A percentile compares a stretch with the other conserved stretches of the same genome.
phyloP scores from a whole-genome alignment of 805 yeast species.

The Wickerhamiella alocasiicola region DNA sequence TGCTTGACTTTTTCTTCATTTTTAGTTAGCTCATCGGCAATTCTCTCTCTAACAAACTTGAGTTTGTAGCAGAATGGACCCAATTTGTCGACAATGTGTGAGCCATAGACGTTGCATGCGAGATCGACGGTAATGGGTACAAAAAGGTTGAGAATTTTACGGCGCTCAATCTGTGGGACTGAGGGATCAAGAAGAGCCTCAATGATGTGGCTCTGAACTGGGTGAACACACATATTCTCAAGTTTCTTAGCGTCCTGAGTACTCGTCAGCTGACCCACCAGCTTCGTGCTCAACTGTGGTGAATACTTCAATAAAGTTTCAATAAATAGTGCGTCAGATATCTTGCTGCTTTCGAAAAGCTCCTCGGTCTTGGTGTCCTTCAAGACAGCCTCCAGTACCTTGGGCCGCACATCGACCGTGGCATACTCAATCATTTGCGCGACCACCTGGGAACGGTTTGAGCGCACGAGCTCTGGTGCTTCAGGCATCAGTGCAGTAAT shows the following conservation, averaged over 20 bases:
- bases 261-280: neutral
- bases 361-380: conserved; percentile 8
- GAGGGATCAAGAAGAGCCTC: conserved; percentile 46
- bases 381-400: conserved; percentile 11
- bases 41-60: conserved; percentile 74
- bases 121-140: conserved; percentile 43
- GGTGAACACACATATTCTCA: conserved; percentile 69
- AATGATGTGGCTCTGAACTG: conserved; percentile 81
- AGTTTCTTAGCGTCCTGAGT: conserved; percentile 35
- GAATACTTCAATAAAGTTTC: conserved; percentile 65
- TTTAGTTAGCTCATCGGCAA: conserved; percentile 51
- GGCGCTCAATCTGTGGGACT: conserved; percentile 43
- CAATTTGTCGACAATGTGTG: conserved; percentile 75
- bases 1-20: conserved; percentile 62
- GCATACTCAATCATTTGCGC: conserved; percentile 17
- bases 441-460: conserved; percentile 21
- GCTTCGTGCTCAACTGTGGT: conserved; percentile 34
- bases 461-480: conserved; percentile 14
- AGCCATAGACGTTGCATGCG: conserved; percentile 78
- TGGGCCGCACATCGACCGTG: conserved; percentile 1
- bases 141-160: conserved; percentile 55
- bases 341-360: conserved; percentile 3
- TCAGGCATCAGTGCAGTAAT: conserved; percentile 20
- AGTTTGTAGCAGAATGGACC: conserved; percentile 70
- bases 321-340: conserved; percentile 34